phyloP scores from a whole-genome alignment of 768 basidiomycete species.

The Trametes sanguinea region DNA sequence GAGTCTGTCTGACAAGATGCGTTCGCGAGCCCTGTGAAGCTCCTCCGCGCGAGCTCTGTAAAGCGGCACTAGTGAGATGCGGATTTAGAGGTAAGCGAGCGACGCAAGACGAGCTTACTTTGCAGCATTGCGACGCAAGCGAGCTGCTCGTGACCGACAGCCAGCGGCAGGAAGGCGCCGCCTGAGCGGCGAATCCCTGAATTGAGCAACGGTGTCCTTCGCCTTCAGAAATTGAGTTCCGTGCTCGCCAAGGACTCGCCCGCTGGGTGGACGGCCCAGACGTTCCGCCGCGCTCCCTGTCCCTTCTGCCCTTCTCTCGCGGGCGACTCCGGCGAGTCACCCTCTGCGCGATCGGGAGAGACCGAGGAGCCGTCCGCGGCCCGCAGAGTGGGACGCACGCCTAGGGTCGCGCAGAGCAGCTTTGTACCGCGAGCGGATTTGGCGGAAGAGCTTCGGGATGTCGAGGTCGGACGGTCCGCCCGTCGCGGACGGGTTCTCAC shows the following conservation, averaged over 20 bases:
- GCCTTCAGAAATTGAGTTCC: constrained; percentile 21
- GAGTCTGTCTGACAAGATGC: not conserved
- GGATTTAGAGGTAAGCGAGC: not conserved
- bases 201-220: not conserved
- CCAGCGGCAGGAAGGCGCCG: constrained; percentile 7
- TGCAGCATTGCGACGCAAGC: not conserved
- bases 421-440: constrained; percentile 90
- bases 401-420: constrained; percentile 79
- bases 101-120: not conserved
- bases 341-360: constrained; percentile 7
- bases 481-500: constrained; percentile 63
- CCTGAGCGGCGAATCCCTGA: not conserved
- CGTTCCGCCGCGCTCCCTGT: constrained; percentile 12
- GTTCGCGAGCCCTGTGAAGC: too few species aligned
- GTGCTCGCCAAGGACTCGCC: constrained; percentile 6
- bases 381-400: constrained; percentile 54
- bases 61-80: too few species aligned
- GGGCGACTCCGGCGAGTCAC: not conserved
- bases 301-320: not conserved
- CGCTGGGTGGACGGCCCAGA: constrained; percentile 22
- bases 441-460: constrained; percentile 72
- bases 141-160: not conserved
- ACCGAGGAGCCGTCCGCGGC: constrained; percentile 25
- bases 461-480: constrained; percentile 52
- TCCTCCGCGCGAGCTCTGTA: too few species aligned